phyloP scores from a whole-genome alignment of 805 yeast species.

The Helenozyma rhizophorensis region DNA sequence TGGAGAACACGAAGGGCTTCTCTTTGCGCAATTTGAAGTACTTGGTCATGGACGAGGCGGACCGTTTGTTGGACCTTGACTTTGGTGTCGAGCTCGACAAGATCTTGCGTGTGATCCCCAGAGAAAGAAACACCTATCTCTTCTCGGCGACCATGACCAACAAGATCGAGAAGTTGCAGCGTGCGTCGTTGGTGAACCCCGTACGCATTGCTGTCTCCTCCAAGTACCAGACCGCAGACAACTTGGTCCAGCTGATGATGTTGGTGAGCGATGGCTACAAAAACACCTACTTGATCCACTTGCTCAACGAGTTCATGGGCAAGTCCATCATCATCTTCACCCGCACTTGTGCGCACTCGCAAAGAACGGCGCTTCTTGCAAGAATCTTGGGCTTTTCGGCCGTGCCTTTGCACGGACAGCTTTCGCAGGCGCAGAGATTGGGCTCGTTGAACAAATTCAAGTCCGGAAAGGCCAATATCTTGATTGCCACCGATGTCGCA shows the following conservation, averaged over 20 bases:
- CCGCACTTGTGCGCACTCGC: slow-evolving; percentile 93
- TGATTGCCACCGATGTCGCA: slow-evolving; percentile 85
- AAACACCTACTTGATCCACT: slow-evolving; percentile 78
- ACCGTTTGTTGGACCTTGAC: slow-evolving; percentile 90
- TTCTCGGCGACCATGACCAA: slow-evolving; percentile 98
- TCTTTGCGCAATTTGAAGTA: slow-evolving; percentile 71
- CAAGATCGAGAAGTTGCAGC: slow-evolving; percentile 88
- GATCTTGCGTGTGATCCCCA: slow-evolving; percentile 78
- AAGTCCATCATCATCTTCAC: slow-evolving; percentile 88
- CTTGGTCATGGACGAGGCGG: slow-evolving; percentile 96
- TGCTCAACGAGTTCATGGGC: slow-evolving; percentile 78
- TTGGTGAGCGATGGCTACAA: slow-evolving; percentile 90
- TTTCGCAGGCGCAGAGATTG: slow-evolving; percentile 77
- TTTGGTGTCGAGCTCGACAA: slow-evolving; percentile 92
- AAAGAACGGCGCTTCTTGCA: slow-evolving; percentile 78
- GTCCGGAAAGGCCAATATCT: slow-evolving; percentile 60
- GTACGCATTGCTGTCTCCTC: slow-evolving; percentile 86
- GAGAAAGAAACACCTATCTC: slow-evolving; percentile 75
- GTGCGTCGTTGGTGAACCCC: slow-evolving; percentile 87
- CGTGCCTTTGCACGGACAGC: slow-evolving; percentile 91
- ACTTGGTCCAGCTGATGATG: slow-evolving; percentile 83
- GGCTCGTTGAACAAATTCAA: slow-evolving; percentile 80
- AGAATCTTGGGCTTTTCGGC: slow-evolving; percentile 82
- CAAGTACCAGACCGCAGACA: slow-evolving; percentile 89
- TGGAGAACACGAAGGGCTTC: slow-evolving; percentile 89